Conservation (phyloP, 441 rosid species). For the Erodium texanum region DNA sequence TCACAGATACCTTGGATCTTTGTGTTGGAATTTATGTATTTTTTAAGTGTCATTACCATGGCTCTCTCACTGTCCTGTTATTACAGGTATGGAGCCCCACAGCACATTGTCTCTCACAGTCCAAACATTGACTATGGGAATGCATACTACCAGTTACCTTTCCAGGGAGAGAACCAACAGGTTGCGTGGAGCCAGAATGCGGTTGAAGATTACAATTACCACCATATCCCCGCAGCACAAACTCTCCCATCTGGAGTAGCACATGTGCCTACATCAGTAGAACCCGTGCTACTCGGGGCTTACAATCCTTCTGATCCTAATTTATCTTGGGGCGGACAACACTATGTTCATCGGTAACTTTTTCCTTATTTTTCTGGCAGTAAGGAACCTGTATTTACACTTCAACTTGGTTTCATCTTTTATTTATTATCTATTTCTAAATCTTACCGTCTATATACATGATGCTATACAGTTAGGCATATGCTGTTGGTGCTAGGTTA, state of each 20-base stretch:
- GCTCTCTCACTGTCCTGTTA: constrained; percentile 5
- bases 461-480: not conserved
- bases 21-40: not conserved
- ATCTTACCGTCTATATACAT: not conserved
- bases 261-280: not conserved
- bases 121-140: constrained; percentile 18
- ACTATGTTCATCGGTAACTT: constrained; percentile 1
- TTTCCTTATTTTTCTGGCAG: not conserved
- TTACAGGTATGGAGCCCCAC: constrained; percentile 27
- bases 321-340: not conserved
- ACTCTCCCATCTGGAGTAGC: constrained; percentile 1
- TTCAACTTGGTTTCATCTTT: not conserved
- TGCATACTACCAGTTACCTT: constrained; percentile 18
- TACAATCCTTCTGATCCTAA: not conserved
- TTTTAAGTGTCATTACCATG: constrained; percentile 11
- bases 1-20: not conserved
- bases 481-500: not conserved
- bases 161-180: constrained; percentile 21
- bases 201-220: constrained; percentile 15
- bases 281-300: not conserved
- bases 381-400: not conserved
- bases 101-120: constrained; percentile 12
- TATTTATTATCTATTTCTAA: not conserved
- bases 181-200: constrained; percentile 20
- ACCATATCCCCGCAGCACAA: constrained; percentile 18